Conservation (phyloP, 805 yeast species). For the Nakazawaea ishiwadae region DNA sequence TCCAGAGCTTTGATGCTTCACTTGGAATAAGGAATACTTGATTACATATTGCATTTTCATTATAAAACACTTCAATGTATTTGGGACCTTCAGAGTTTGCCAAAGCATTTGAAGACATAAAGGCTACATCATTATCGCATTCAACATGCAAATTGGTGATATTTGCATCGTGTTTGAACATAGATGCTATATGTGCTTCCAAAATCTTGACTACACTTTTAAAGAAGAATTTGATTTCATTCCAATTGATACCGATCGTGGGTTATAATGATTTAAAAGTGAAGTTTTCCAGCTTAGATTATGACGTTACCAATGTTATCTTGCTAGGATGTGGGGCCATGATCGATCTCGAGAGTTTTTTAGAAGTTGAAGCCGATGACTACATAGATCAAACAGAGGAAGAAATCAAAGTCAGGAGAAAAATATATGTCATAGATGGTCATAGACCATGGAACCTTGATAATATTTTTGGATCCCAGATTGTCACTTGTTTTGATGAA, state of each 20-base stretch:
- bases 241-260: conserved; percentile 86
- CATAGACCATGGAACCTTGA: conserved; percentile 97
- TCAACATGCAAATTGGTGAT: conserved; percentile 87
- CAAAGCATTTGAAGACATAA: conserved; percentile 61
- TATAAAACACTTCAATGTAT: conserved; percentile 47
- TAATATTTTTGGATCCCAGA: conserved; percentile 78
- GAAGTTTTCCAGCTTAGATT: conserved; percentile 63
- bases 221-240: conserved; percentile 78
- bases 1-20: too few relatives aligned
- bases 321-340: conserved; percentile 92
- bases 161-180: conserved; percentile 84
- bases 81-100: conserved; percentile 67
- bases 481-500: conserved; percentile 82
- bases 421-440: conserved; percentile 81
- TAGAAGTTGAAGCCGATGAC: conserved; percentile 57
- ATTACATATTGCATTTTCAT: not conserved
- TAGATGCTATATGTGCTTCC: conserved; percentile 90
- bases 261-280: conserved; percentile 77
- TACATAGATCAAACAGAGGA: conserved; percentile 33
- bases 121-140: conserved; percentile 74
- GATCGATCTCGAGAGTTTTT: conserved; percentile 74
- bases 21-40: too few relatives aligned
- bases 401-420: conserved; percentile 35
- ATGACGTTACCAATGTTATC: conserved; percentile 69
- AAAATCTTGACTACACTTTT: conserved; percentile 66